Percentiles rank a stretch among this genome's conserved stretches.
These are phyloP conservation scores for Vachellia collinsii DNA, from an alignment of 306 rosid genomes.

Conservation along the genomic window DNA sequence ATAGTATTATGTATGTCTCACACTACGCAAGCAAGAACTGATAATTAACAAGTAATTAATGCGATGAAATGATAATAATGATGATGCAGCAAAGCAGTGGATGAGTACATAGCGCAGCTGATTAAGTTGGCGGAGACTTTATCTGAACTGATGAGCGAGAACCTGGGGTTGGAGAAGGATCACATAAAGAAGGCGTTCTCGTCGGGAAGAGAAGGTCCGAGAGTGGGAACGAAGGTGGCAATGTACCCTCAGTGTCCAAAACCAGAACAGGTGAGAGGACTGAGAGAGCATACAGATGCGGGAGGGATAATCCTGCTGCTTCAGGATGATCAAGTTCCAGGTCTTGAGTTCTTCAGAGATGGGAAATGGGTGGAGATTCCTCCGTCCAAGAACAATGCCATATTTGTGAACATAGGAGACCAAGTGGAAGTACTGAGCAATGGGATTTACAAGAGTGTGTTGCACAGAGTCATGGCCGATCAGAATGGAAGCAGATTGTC, in stretches of 20 bases:
- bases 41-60: background rate
- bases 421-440: slow-evolving; percentile 69
- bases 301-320: slow-evolving; percentile 88
- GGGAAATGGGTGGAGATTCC: slow-evolving; percentile 79
- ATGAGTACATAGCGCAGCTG: slow-evolving; percentile 67
- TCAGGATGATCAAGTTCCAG: slow-evolving; percentile 86
- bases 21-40: too few species aligned
- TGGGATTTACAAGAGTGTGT: slow-evolving; percentile 53
- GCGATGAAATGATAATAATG: too few species aligned
- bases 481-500: slow-evolving; percentile 60
- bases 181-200: slow-evolving; percentile 60
- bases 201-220: slow-evolving; percentile 55
- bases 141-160: slow-evolving; percentile 72
- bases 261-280: slow-evolving; percentile 75
- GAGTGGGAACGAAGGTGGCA: slow-evolving; percentile 87
- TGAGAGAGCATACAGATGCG: slow-evolving; percentile 90
- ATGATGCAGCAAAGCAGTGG: slow-evolving; percentile 67
- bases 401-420: slow-evolving; percentile 88
- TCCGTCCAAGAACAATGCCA: slow-evolving; percentile 75
- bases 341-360: slow-evolving; percentile 72
- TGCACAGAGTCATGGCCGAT: slow-evolving; percentile 65
- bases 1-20: background rate
- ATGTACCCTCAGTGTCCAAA: slow-evolving; percentile 73
- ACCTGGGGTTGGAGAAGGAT: slow-evolving; percentile 64
- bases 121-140: slow-evolving; percentile 63